Conservation (phyloP, 441 rosid genomes). For the Populus hybrid region DNA sequence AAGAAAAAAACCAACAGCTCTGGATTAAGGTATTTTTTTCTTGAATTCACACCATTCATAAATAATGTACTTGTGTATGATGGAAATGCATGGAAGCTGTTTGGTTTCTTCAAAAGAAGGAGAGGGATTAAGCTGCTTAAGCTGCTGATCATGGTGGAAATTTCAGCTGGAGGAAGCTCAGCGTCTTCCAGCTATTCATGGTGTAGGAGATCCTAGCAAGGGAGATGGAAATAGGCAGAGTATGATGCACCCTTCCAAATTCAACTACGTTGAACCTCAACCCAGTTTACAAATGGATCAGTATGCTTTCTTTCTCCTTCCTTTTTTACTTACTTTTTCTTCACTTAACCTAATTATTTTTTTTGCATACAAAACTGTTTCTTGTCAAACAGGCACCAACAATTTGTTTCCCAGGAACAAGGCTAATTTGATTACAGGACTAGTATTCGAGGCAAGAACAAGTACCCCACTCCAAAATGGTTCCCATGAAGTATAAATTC, state of each 20-base stretch:
- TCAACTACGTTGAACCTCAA: neutral
- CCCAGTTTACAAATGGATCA: conserved; percentile 1
- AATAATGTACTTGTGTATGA: no score
- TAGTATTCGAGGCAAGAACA: neutral
- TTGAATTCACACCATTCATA: neutral
- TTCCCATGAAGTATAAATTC: conserved; percentile 7
- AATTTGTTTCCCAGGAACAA: conserved; percentile 5
- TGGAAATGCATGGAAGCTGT: no score
- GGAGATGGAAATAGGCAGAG: neutral
- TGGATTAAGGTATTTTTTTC: conserved; percentile 24
- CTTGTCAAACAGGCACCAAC: conserved; percentile 13
- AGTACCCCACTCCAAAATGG: conserved; percentile 10
- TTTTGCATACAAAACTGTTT: neutral
- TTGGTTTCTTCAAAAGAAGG: no score
- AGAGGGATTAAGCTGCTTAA: neutral
- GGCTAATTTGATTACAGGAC: neutral
- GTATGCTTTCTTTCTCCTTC: conserved; percentile 2
- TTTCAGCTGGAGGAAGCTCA: conserved; percentile 27
- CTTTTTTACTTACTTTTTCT: no score
- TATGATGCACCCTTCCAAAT: neutral
- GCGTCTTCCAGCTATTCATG: conserved; percentile 6
- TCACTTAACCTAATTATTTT: no score
- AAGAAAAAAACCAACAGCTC: conserved; percentile 31
- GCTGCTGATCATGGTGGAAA: neutral
- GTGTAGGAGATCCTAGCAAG: conserved; percentile 11